Percentiles rank a stretch among this genome's conserved stretches.
These are phyloP conservation scores for Erysiphe pulchra DNA, from an alignment of 2,329 filamentous ascomycete genomes.

Conservation along the genomic window DNA sequence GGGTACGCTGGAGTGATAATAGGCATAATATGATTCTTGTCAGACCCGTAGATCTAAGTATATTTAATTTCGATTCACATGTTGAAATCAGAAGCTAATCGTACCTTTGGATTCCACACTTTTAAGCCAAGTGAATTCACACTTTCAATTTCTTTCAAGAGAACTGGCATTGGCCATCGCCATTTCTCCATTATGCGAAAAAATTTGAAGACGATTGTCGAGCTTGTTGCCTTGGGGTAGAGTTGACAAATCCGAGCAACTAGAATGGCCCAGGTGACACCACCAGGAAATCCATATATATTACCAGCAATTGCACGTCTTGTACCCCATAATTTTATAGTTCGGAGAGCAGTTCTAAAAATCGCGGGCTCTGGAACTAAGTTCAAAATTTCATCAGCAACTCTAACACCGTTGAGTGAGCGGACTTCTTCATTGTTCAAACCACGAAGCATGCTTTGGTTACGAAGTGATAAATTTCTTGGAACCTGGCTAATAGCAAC, in stretches of 20 bases:
- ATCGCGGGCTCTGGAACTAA: slow-evolving; percentile 74
- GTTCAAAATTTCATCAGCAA: slow-evolving; percentile 75
- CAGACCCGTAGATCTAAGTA: slow-evolving; percentile 43
- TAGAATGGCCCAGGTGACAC: slow-evolving; percentile 95
- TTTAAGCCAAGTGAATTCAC: slow-evolving; percentile 48
- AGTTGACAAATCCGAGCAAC: slow-evolving; percentile 89
- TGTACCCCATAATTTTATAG: slow-evolving; percentile 92
- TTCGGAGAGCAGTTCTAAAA: slow-evolving; percentile 69
- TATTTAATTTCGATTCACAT: slow-evolving; percentile 2
- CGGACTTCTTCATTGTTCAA: slow-evolving; percentile 69
- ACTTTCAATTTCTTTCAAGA: slow-evolving; percentile 69
- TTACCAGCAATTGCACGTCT: slow-evolving; percentile 83
- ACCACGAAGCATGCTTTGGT: slow-evolving; percentile 64
- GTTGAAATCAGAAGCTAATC: slow-evolving; percentile 6
- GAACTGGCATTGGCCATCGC: slow-evolving; percentile 84
- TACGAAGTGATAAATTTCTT: slow-evolving; percentile 47
- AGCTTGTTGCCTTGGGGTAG: slow-evolving; percentile 75
- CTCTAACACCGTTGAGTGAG: slow-evolving; percentile 79
- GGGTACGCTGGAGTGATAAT: slow-evolving; percentile 96
- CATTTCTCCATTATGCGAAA: slow-evolving; percentile 78
- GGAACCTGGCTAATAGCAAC: slow-evolving; percentile 48
- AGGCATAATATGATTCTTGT: slow-evolving; percentile 80
- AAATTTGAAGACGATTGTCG: slow-evolving; percentile 78
- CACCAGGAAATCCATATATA: slow-evolving; percentile 86
- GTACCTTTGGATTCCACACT: slow-evolving; percentile 81